Evolutionary conservation across 2,329 filamentous ascomycete genomes (phyloP).

Genomic region (Cercospora janseana): DNA sequence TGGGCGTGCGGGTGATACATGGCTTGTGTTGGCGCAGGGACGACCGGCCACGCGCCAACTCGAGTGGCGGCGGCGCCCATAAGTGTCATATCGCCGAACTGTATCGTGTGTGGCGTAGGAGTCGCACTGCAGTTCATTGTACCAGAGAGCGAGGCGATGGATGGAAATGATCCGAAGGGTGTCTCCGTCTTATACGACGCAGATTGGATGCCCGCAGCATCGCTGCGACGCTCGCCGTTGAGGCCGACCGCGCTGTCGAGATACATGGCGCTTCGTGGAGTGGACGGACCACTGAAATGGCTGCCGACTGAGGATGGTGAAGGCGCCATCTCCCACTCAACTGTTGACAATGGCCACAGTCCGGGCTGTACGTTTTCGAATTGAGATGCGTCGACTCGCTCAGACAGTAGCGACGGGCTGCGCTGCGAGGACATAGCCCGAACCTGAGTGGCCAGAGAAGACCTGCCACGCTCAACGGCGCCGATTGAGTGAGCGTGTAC

Average conservation of each 20-base stretch:
- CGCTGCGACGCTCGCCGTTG: not conserved
- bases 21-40: not conserved
- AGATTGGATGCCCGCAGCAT: not conserved
- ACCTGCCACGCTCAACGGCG: too few relatives aligned
- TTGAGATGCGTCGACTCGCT: slow-evolving; percentile 23
- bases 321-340: slow-evolving; percentile 23
- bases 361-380: slow-evolving; percentile 23
- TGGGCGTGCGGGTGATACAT: slow-evolving; percentile 4
- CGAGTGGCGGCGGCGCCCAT: not conserved
- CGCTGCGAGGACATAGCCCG: slow-evolving; percentile 1
- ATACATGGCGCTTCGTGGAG: slow-evolving; percentile 19
- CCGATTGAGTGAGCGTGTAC: too few relatives aligned
- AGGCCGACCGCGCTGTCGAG: not conserved
- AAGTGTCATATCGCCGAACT: slow-evolving; percentile 8
- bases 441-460: too few relatives aligned
- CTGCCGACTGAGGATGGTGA: slow-evolving; percentile 25
- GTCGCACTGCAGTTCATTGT: not conserved
- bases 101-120: not conserved
- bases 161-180: not conserved
- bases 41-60: slow-evolving; percentile 1
- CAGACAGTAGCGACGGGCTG: slow-evolving; percentile 6
- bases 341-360: slow-evolving; percentile 23
- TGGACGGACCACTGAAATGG: slow-evolving; percentile 22
- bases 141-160: not conserved
- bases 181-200: not conserved